These are phyloP conservation scores for Apiotrichum veenhuisii DNA, from an alignment of 1,284 basidiomycete species.

Conservation along the genomic window DNA sequence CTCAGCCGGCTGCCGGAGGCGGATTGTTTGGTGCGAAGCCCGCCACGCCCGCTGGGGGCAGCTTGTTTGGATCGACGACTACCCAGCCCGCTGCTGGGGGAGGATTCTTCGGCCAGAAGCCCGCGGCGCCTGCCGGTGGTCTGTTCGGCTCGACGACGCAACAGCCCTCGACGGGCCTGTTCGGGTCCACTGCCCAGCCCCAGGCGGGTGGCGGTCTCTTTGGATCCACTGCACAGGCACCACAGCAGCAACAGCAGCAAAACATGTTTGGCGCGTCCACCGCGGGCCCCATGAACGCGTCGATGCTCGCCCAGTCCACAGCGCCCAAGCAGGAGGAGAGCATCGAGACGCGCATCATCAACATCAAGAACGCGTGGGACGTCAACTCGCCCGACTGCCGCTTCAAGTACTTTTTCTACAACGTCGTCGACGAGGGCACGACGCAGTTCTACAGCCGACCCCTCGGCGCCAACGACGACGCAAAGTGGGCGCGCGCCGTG, in stretches of 20 bases:
- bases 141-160: slow-evolving; percentile 10
- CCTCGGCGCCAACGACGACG: slow-evolving; percentile 66
- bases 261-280: slow-evolving; percentile 9
- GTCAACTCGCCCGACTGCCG: slow-evolving; percentile 65
- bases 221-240: slow-evolving; percentile 9
- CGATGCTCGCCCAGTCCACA: background rate
- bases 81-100: slow-evolving; percentile 6
- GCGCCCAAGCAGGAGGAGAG: slow-evolving; percentile 49
- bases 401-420: slow-evolving; percentile 86
- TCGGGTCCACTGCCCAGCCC: slow-evolving; percentile 36
- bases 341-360: slow-evolving; percentile 61
- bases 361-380: slow-evolving; percentile 68
- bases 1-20: slow-evolving; percentile 24
- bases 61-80: slow-evolving; percentile 24
- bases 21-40: slow-evolving; percentile 20
- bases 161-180: slow-evolving; percentile 41
- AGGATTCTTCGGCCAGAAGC: slow-evolving; percentile 17
- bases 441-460: slow-evolving; percentile 70
- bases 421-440: slow-evolving; percentile 71
- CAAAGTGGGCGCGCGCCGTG: slow-evolving; percentile 72
- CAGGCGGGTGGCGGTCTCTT: slow-evolving; percentile 2
- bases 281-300: background rate
- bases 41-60: slow-evolving; percentile 4
- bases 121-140: slow-evolving; percentile 8
- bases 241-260: slow-evolving; percentile 45